phyloP scores from a whole-genome alignment of 2,329 filamentous ascomycete species.

The Alternaria postmessia region DNA sequence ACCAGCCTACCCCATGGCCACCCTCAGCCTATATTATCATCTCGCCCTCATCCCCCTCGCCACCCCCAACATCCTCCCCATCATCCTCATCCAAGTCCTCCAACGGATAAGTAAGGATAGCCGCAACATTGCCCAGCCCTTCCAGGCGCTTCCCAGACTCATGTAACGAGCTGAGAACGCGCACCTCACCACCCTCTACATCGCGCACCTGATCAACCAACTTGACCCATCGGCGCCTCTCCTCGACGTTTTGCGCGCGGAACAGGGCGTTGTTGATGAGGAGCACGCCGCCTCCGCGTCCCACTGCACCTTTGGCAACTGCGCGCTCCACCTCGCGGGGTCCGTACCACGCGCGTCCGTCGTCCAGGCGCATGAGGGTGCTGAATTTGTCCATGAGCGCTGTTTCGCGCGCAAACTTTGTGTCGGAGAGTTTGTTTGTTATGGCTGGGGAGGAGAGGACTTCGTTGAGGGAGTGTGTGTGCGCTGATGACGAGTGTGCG shows the following conservation, averaged over 20 bases:
- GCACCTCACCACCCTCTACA: slow-evolving; percentile 81
- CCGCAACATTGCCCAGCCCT: slow-evolving; percentile 85
- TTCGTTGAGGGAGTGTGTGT: slow-evolving; percentile 87
- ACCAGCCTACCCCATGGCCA: not conserved
- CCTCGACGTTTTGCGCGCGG: slow-evolving; percentile 78
- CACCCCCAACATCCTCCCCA: slow-evolving; percentile 29
- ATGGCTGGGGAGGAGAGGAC: slow-evolving; percentile 84
- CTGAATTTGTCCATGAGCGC: slow-evolving; percentile 85
- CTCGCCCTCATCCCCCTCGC: slow-evolving; percentile 24
- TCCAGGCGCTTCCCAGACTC: slow-evolving; percentile 90
- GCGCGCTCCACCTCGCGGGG: slow-evolving; percentile 81
- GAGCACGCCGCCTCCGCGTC: slow-evolving; percentile 82
- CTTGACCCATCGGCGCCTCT: slow-evolving; percentile 80
- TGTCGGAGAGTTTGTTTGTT: slow-evolving; percentile 78
- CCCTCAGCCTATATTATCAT: slow-evolving; percentile 38
- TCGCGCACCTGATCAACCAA: slow-evolving; percentile 89
- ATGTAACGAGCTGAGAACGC: slow-evolving; percentile 90
- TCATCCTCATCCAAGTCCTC: slow-evolving; percentile 76
- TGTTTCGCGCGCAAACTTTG: slow-evolving; percentile 87
- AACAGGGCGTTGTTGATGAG: slow-evolving; percentile 90
- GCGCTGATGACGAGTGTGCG: slow-evolving; percentile 84
- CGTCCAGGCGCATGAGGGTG: slow-evolving; percentile 79
- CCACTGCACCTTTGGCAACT: slow-evolving; percentile 86
- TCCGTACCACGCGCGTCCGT: slow-evolving; percentile 91
- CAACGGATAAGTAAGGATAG: slow-evolving; percentile 88